Evolutionary conservation across 2,329 filamentous ascomycete species (phyloP).

Genomic region (Curvularia spicifera): DNA sequence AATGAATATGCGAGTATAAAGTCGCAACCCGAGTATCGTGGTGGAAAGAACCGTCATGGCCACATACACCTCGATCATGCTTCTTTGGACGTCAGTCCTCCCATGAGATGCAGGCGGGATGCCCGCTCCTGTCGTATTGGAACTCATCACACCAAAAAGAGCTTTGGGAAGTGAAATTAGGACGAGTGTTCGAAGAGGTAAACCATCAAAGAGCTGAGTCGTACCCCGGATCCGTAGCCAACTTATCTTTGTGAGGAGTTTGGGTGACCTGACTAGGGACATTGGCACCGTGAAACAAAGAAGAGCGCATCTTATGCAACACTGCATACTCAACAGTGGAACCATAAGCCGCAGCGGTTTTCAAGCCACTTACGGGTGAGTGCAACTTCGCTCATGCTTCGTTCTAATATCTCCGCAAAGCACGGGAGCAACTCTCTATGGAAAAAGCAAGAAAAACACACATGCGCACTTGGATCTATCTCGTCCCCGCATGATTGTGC

Average conservation of each 20-base stretch:
- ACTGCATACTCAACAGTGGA: conserved; percentile 15
- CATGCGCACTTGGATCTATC: background rate
- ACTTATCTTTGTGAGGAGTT: conserved; percentile 17
- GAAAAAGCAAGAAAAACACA: background rate
- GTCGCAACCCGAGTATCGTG: conserved; percentile 17
- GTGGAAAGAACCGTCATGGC: conserved; percentile 22
- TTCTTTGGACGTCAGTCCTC: conserved; percentile 20
- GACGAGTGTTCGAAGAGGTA: background rate
- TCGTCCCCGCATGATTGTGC: background rate
- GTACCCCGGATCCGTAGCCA: conserved; percentile 5
- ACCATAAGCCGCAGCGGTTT: conserved; percentile 10
- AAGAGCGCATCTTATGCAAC: conserved; percentile 7
- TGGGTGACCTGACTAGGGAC: conserved; percentile 7
- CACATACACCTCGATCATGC: conserved; percentile 21
- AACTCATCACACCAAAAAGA: conserved; percentile 7
- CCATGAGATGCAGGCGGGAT: conserved; percentile 17
- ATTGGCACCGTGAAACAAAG: conserved; percentile 7
- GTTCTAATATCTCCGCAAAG: background rate
- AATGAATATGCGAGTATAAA: conserved; percentile 28
- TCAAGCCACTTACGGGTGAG: conserved; percentile 3
- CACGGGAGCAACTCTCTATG: background rate
- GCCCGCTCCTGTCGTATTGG: conserved; percentile 10
- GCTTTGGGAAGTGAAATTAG: background rate
- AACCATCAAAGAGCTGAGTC: conserved; percentile 1
- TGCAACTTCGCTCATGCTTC: background rate